Conservation (phyloP, 106 monocot species). For the Hemerocallis citrina region DNA sequence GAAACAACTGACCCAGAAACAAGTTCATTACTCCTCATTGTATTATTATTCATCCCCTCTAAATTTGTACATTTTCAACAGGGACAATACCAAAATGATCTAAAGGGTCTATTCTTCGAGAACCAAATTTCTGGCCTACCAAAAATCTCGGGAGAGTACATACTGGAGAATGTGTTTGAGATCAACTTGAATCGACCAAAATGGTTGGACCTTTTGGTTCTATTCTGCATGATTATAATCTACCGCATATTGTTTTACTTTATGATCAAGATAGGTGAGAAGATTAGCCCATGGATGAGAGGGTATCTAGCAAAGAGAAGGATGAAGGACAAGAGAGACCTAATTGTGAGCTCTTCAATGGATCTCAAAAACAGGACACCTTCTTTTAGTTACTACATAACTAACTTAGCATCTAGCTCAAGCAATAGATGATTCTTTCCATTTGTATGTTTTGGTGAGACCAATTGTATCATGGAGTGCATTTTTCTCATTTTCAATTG, state of each 20-base stretch:
- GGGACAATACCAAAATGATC: constrained; percentile 66
- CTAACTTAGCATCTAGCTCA: too few relatives aligned
- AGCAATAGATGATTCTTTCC: too few relatives aligned
- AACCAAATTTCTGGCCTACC: constrained; percentile 39
- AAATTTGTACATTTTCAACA: too few relatives aligned
- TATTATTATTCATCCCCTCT: too few relatives aligned
- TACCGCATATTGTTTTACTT: constrained; percentile 63
- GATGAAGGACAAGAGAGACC: constrained; percentile 22
- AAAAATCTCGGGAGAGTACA: constrained; percentile 49
- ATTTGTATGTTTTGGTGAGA: too few relatives aligned
- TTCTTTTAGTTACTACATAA: too few relatives aligned
- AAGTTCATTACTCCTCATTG: too few relatives aligned
- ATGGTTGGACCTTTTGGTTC: constrained; percentile 46
- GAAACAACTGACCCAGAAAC: too few relatives aligned
- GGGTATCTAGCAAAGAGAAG: constrained; percentile 50
- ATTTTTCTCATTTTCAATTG: too few relatives aligned
- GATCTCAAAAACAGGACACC: constrained; percentile 30
- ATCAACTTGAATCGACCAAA: constrained; percentile 53
- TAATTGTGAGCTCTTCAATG: background rate
- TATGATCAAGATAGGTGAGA: constrained; percentile 58
- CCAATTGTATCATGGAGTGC: too few relatives aligned
- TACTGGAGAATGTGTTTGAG: constrained; percentile 52
- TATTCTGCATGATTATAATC: constrained; percentile 55
- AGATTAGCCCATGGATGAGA: constrained; percentile 48
- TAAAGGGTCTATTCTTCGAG: constrained; percentile 47